These are phyloP conservation scores for Rhizopus delemar DNA, from an alignment of 371 early-diverging fungal genomes.

Conservation along the genomic window DNA sequence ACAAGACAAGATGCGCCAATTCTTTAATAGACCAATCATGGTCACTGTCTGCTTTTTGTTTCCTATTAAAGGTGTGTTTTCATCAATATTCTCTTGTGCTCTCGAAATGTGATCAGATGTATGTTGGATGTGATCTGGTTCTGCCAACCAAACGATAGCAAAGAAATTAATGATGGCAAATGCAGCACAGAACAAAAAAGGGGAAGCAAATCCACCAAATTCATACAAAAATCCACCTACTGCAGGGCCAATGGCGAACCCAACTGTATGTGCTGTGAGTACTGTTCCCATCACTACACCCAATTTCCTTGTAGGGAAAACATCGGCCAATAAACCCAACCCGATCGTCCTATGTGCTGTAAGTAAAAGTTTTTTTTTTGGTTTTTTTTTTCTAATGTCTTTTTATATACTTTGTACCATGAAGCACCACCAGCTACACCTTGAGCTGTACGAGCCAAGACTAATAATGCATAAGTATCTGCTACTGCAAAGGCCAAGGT, in stretches of 20 bases:
- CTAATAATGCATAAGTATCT: slow-evolving; percentile 65
- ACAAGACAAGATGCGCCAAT: slow-evolving; percentile 58
- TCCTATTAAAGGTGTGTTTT: slow-evolving; percentile 18
- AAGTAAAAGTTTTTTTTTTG: background rate
- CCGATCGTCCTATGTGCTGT: slow-evolving; percentile 62
- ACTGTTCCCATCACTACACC: slow-evolving; percentile 81
- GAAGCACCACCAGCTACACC: slow-evolving; percentile 80
- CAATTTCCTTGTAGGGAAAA: slow-evolving; percentile 65
- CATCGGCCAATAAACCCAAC: slow-evolving; percentile 78
- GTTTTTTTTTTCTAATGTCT: background rate
- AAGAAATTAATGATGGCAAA: slow-evolving; percentile 71
- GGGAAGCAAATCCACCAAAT: slow-evolving; percentile 66
- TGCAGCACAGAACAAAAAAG: slow-evolving; percentile 73
- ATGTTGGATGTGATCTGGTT: slow-evolving; percentile 38
- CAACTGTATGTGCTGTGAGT: slow-evolving; percentile 73
- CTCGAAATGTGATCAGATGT: slow-evolving; percentile 25
- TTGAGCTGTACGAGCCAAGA: slow-evolving; percentile 76
- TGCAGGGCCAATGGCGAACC: slow-evolving; percentile 74
- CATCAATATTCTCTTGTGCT: slow-evolving; percentile 29
- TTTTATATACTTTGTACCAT: slow-evolving; percentile 51
- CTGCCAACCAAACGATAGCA: slow-evolving; percentile 63
- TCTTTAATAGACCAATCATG: slow-evolving; percentile 51
- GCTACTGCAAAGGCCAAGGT: slow-evolving; percentile 73
- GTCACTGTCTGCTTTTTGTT: slow-evolving; percentile 32
- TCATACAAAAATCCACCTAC: slow-evolving; percentile 76